These are phyloP conservation scores for Bondarzewia mesenterica DNA, from an alignment of 1,284 basidiomycete species.

Conservation along the genomic window DNA sequence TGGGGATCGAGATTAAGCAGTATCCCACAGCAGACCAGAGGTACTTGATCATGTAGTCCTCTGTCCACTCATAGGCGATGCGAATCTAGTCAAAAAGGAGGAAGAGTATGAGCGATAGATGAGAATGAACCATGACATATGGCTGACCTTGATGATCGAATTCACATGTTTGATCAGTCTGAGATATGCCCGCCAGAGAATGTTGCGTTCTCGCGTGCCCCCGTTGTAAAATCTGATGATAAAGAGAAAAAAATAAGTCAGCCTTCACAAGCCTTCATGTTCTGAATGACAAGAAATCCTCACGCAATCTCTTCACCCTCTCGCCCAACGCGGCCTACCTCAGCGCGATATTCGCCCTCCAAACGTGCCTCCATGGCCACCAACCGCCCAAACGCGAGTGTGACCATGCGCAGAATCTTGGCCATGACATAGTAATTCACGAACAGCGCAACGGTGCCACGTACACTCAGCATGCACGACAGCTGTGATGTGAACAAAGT, in stretches of 20 bases:
- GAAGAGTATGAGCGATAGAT: not conserved
- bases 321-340: constrained; percentile 81
- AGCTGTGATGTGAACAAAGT: constrained; percentile 92
- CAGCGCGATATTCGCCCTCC: constrained; percentile 87
- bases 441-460: constrained; percentile 75
- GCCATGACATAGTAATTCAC: constrained; percentile 85
- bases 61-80: constrained; percentile 84
- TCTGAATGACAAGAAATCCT: constrained; percentile 19
- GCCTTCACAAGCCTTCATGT: not conserved
- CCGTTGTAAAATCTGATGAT: constrained; percentile 89
- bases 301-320: constrained; percentile 93
- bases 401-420: constrained; percentile 76
- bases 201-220: constrained; percentile 76
- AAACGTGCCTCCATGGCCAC: constrained; percentile 84
- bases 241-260: not conserved
- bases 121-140: not conserved
- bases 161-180: constrained; percentile 85
- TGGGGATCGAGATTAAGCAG: constrained; percentile 80
- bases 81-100: no score
- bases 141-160: constrained; percentile 78
- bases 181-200: constrained; percentile 76
- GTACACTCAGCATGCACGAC: constrained; percentile 75
- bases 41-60: constrained; percentile 93
- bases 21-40: constrained; percentile 90
- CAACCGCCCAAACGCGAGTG: constrained; percentile 90